Base-by-base conservation (phyloP, 305 asterid species). In the Rubia peregrina region DNA sequence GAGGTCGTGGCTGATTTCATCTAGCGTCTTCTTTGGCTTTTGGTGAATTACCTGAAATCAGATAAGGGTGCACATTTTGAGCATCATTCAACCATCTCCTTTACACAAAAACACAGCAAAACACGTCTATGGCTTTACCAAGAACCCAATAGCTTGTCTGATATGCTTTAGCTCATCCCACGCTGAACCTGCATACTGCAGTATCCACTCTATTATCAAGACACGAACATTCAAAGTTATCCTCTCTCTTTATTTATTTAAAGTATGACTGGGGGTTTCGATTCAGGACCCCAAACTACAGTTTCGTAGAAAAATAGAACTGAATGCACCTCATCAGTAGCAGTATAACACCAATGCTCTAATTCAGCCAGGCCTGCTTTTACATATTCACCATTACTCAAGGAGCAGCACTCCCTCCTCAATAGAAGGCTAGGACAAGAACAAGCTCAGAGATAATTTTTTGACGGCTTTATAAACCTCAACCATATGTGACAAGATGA, bases 101-200 rank as follows among this genome's bases (percentile, higher is more conserved):
- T 36, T 22, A 41, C 19, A 64, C 64, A 43, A 17, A 38, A 57
- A 33, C 14, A 70, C 40, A 56, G 22, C 6, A 67, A 59, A 74
- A 68, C 19, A 61, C 2, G 10, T 51, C 26, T 69, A 17, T 43
- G 8, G 59, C 40, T 74, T 69, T 79, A 86, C 91, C 82, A 86
- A 78, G 76, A 86, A 86, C 13, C 85, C 91, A 61, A 86, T 86
- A 65, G 91, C 91, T 75, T 86, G 91, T 70, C 82, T 82, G 38
- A 79, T 83, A 76, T 81, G 87, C 84, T 86, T 83, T 77, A 86
- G 85, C 76, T 86, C 91, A 73, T 86, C 89, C 91, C 89, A 79
- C 57, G 96, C 85, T 70, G 91, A 80, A 74, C 89, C 91, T 71
- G 91, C 85, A 80, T 86, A 84, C 91, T 86, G 89, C 83, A 65